Evolutionary conservation across 192 early-diverging fungal genomes (phyloP).

Genomic region (Spizellomyces sp.): DNA sequence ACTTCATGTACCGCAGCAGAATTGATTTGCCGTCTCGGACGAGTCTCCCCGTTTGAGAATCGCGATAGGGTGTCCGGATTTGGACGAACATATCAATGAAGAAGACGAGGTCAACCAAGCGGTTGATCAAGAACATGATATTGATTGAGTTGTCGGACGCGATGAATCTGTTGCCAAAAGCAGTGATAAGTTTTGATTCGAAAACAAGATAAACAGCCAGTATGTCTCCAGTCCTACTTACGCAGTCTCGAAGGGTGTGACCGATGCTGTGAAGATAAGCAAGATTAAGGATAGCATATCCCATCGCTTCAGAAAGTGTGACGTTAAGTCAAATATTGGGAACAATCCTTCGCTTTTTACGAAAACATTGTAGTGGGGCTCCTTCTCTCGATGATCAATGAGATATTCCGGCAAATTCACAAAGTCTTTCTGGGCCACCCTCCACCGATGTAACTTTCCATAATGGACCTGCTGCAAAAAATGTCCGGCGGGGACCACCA

Average conservation of each 20-base stretch:
- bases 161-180: not conserved
- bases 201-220: not conserved
- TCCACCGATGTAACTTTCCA: slow-evolving; percentile 37
- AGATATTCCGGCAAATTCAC: slow-evolving; percentile 46
- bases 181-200: not conserved
- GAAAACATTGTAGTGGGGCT: slow-evolving; percentile 37
- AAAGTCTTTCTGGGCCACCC: slow-evolving; percentile 39
- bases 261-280: slow-evolving; percentile 54
- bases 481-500: slow-evolving; percentile 45
- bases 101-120: slow-evolving; percentile 52
- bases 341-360: slow-evolving; percentile 27
- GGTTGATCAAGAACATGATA: slow-evolving; percentile 53
- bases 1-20: slow-evolving; percentile 33
- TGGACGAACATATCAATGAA: slow-evolving; percentile 54
- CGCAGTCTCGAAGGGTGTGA: slow-evolving; percentile 58
- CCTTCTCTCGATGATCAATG: slow-evolving; percentile 27
- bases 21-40: slow-evolving; percentile 41
- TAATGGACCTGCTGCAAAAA: slow-evolving; percentile 50
- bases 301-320: slow-evolving; percentile 49
- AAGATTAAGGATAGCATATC: slow-evolving; percentile 49
- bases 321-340: slow-evolving; percentile 38
- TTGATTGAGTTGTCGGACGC: slow-evolving; percentile 29
- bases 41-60: slow-evolving; percentile 43
- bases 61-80: slow-evolving; percentile 52
- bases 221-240: slow-evolving; percentile 18